Evolutionary conservation across 106 monocot species (phyloP).

Genomic region (Iris macrosiphon): DNA sequence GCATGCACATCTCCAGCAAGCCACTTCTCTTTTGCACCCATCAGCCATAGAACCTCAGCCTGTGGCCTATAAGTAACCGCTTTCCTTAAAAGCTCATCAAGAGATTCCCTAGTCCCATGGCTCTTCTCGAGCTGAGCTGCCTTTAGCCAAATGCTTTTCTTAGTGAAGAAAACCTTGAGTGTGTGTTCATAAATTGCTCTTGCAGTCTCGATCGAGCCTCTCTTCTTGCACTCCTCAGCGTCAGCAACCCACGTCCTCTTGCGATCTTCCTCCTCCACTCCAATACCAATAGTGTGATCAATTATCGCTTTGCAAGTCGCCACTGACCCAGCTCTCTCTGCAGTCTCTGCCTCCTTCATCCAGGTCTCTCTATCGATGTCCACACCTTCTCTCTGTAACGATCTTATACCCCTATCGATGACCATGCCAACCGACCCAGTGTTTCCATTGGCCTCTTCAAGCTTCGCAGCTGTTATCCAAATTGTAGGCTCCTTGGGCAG

Average conservation of each 20-base stretch:
- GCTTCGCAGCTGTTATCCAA: conserved; percentile 98
- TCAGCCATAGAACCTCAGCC: conserved; percentile 94
- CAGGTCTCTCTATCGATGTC: conserved; percentile 90
- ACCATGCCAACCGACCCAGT: conserved; percentile 68
- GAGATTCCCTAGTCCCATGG: conserved; percentile 88
- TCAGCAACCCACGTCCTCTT: conserved; percentile 99
- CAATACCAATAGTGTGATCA: conserved; percentile 71
- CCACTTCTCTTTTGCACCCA: conserved; percentile 99
- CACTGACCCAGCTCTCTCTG: conserved; percentile 85
- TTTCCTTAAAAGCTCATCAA: conserved; percentile 77
- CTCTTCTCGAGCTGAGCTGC: conserved; percentile 98
- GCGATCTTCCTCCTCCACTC: conserved; percentile 92
- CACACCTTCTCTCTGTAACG: conserved; percentile 73
- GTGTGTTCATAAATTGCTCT: conserved; percentile 89
- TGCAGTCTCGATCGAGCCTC: conserved; percentile 94
- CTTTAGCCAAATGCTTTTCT: conserved; percentile 98
- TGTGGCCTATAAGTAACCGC: conserved; percentile 93
- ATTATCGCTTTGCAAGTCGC: conserved; percentile 88
- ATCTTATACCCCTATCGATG: conserved; percentile 81
- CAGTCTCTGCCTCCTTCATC: conserved; percentile 96
- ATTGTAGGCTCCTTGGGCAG: conserved; percentile 86
- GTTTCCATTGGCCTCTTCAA: conserved; percentile 95
- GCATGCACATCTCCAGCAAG: conserved; percentile 90
- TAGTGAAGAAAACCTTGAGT: conserved; percentile 72
- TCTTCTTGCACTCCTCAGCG: conserved; percentile 97